Evolutionary conservation across 208 protist genomes (phyloP).

Genomic region (Trichomonas tenax): DNA sequence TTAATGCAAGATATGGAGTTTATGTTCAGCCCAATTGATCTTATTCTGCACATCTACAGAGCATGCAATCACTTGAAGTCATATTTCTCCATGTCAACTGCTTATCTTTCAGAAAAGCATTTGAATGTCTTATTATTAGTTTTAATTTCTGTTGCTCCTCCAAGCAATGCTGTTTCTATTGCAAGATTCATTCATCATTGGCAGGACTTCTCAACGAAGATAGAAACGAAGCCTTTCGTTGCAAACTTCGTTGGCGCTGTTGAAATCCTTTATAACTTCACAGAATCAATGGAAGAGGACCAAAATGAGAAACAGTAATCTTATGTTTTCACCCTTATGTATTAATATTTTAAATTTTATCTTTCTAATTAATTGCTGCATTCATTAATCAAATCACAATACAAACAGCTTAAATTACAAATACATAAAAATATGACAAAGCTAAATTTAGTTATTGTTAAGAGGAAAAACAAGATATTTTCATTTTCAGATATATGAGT

Average conservation of each 20-base stretch:
- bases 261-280: not conserved
- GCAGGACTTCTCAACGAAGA: not conserved
- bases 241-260: not conserved
- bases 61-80: not conserved
- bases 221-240: not conserved
- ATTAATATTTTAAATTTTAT: too few relatives aligned
- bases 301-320: not conserved
- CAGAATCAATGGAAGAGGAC: not conserved
- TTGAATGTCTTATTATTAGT: not conserved
- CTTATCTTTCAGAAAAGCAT: not conserved
- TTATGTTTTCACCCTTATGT: too few relatives aligned
- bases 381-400: too few relatives aligned
- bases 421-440: too few relatives aligned
- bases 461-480: too few relatives aligned
- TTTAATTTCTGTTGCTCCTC: not conserved
- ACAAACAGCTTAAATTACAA: too few relatives aligned
- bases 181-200: not conserved
- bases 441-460: too few relatives aligned
- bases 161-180: not conserved
- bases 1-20: not conserved
- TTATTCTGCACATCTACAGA: not conserved
- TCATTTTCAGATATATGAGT: too few relatives aligned
- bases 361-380: too few relatives aligned
- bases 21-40: not conserved
- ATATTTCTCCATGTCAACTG: not conserved